These are phyloP conservation scores for Penicillium ochrochloron DNA, from an alignment of 495 filamentous ascomycete genomes.

Conservation along the genomic window DNA sequence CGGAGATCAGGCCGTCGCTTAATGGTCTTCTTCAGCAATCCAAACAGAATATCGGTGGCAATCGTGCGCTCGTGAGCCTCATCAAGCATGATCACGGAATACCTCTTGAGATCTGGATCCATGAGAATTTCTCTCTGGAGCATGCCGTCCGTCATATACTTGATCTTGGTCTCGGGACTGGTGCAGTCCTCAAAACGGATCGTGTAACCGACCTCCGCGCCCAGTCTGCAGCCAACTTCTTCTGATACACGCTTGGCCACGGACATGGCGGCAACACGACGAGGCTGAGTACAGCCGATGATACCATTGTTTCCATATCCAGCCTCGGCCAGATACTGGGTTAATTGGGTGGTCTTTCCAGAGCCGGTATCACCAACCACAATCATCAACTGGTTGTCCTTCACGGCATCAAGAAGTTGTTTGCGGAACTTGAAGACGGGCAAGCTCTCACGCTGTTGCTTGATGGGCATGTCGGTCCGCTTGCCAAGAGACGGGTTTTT, in stretches of 20 bases:
- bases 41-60: slow-evolving; percentile 93
- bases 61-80: slow-evolving; percentile 98
- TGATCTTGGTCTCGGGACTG: slow-evolving; percentile 87
- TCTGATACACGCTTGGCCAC: slow-evolving; percentile 97
- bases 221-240: slow-evolving; percentile 90
- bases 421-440: slow-evolving; percentile 91
- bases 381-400: slow-evolving; percentile 87
- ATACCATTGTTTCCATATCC: slow-evolving; percentile 89
- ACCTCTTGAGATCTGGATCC: slow-evolving; percentile 83
- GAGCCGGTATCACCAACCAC: slow-evolving; percentile 98
- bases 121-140: slow-evolving; percentile 92
- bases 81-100: slow-evolving; percentile 97
- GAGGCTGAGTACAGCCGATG: slow-evolving; percentile 96
- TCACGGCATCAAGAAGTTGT: slow-evolving; percentile 85
- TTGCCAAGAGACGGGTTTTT: slow-evolving; percentile 85
- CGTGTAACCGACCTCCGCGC: slow-evolving; percentile 94
- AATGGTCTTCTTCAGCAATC: slow-evolving; percentile 90
- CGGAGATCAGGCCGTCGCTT: slow-evolving; percentile 86
- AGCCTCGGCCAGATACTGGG: slow-evolving; percentile 91
- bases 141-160: slow-evolving; percentile 99
- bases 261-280: slow-evolving; percentile 95
- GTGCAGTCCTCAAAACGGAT: slow-evolving; percentile 98
- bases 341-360: slow-evolving; percentile 96
- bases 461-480: slow-evolving; percentile 89
- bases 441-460: slow-evolving; percentile 88